Evolutionary conservation across 257 asterid genomes (phyloP), one percentile per base, ranked within the genome.

Genomic region (Solanum acaule): DNA sequence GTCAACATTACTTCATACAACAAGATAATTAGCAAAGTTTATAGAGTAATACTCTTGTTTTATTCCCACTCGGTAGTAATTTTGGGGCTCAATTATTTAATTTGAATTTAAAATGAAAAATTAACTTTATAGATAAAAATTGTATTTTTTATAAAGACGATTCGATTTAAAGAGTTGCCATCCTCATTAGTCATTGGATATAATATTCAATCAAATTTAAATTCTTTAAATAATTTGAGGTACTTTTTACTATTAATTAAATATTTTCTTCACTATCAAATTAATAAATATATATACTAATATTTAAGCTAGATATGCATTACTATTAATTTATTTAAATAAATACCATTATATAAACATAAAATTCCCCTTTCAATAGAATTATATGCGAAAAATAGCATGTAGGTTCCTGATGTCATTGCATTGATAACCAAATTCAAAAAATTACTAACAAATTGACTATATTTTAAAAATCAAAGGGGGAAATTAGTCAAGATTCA

Each of bases 131-230:
- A 1, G 12, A 65, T 65, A 25, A 65, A 65, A 44, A 44, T 44
- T 1, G 5, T 9, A 20, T 0, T 10, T 59, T 0, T 23, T 23
- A 22, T 9, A 65, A 13, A 67, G 8, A 12, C 2, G 5, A 67
- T 6, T 67, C 10, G 0, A 67, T 67, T 27, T 13, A 5, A 13
- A 67, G 18, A 67, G 22, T 2, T 27, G 1, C 1, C 2, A 25
- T 67, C 73, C 34, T 11, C 4, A 25, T n/a, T 4, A 13, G 29
- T 10, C 3, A 23, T n/a, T 4, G 34, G 34, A 25, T 65, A 67
- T 67, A 67, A 67, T 67, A 25, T 16, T 25, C 73, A 67, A 5
- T 27, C 20, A 25, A 67, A 6, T 67, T 67, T 67, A 25, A 67
- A 7, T 67, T 25, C 20, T 13, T 25, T 67, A 12, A 25, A 12